Base-by-base conservation (phyloP, 768 basidiomycete genomes). In the Tylopilus subfusipes region DNA sequence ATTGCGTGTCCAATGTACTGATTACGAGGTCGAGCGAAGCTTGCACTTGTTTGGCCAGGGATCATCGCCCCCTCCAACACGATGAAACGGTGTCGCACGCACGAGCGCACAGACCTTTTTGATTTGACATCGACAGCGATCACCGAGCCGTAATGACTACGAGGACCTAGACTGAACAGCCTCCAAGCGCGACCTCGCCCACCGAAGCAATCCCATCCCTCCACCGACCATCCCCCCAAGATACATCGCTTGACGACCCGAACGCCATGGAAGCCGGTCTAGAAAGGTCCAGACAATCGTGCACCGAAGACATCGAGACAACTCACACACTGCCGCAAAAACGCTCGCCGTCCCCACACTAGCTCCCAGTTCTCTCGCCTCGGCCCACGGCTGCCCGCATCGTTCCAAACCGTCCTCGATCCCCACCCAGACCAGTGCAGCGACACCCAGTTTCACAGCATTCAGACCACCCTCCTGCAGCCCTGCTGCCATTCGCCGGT, bases 401-500 rank as follows among this genome's bases (percentile, higher is more conserved):
- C 70, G 68, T 24, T 65, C 65, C 50, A 76, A 52, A 25, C 69
- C 76, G 48, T 81, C 80, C 61, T 82, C 80, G 12, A 78, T 60
- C 21, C 72, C 75, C 3, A 79, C 80, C 78, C 79, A 83, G 21
- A 69, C 74, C 19, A 75, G 59, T 39, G 73, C 81, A n/a, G 72
- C 68, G 13, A 68, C 61, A 14, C 77, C 78, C 38, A 92, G 71
- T 63, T 75, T 78, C 48, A 69, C 59, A 1, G 79, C 85, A 48
- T 90, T 82, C 52, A 59, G 57, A 1, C 78, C 86, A 7, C 82
- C 92, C 16, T 82, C 84, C 63, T 81, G 82, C 67, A 94, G 67
- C 10, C 81, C 92, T 0, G 80, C 86, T 57, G 84, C 77, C 64
- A 92, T 79, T 61, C 93, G 82, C 61, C 82, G 78, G 77, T 94